Evolutionary conservation across 2,329 filamentous ascomycete species (phyloP).

Genomic region (Penicillium sp.): DNA sequence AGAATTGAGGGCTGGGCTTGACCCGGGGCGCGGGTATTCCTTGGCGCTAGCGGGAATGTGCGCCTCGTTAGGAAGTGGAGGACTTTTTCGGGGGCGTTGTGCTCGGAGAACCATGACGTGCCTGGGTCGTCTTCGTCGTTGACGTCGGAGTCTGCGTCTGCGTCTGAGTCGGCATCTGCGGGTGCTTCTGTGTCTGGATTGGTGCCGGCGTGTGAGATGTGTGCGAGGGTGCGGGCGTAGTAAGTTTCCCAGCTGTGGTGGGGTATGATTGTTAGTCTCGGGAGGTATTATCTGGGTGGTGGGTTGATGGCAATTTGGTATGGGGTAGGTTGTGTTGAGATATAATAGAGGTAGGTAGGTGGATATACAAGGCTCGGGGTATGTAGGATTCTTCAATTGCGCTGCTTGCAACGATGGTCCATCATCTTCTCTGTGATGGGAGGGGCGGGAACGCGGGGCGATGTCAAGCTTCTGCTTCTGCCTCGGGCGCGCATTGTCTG

Average conservation of each 20-base stretch:
- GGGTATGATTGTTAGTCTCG: slow-evolving; percentile 9
- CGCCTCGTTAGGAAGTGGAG: slow-evolving; percentile 64
- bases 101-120: slow-evolving; percentile 96
- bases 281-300: slow-evolving; percentile 5
- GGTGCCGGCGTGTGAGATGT: slow-evolving; percentile 32
- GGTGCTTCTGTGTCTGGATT: slow-evolving; percentile 3
- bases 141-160: slow-evolving; percentile 65
- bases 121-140: slow-evolving; percentile 75
- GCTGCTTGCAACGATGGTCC: neutral
- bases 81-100: slow-evolving; percentile 80
- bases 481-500: neutral
- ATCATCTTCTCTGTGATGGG: neutral
- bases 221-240: slow-evolving; percentile 47
- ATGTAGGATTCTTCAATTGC: neutral
- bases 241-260: slow-evolving; percentile 64
- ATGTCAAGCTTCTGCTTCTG: neutral
- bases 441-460: slow-evolving; percentile 5
- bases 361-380: neutral
- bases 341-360: neutral
- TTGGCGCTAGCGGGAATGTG: slow-evolving; percentile 48
- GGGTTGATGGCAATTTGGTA: neutral
- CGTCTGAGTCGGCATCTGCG: slow-evolving; percentile 58
- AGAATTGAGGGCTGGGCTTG: slow-evolving; percentile 56
- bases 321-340: neutral
- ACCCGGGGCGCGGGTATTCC: slow-evolving; percentile 31